Base-by-base conservation (phyloP, 345 rosid species). In the Isatis tinctoria region DNA sequence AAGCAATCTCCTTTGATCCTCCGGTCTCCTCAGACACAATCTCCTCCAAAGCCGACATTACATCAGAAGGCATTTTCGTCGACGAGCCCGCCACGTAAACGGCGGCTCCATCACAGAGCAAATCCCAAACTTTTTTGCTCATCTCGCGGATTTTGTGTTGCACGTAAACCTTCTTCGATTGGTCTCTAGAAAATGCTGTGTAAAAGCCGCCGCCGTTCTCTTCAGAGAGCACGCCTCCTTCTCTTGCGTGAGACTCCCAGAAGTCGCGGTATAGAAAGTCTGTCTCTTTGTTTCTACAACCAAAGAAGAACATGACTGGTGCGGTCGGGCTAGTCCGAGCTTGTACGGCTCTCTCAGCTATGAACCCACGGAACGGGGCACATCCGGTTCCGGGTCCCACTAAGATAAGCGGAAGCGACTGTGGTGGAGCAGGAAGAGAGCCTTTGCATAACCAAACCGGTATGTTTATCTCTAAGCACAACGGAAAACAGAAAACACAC, bases 371-470 rank as follows among this genome's bases (percentile, higher is more conserved):
- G 73, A 95, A 95, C 10, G 99, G 97, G 6, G 99, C 99, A 79
- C 97, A 95, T 26, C 99, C 99, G 4, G 99, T 92, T 70, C 99
- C 99, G 0, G 99, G 97, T 65, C 97, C 99, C 11, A 92, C 58
- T 30, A 92, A 87, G 59, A 95, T 82, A 74, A 92, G 88, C 56
- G 97, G 99, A 68, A 82, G 80, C 4, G 87, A 85, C 56, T 85
- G 83, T 12, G 86, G 78, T 32, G 97, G 97, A 13, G 84, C 66
- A 80, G 94, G 97, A 68, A 95, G 90, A 12, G 79, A 83, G 67
- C 97, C 99, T 67, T 88, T 87, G 45, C 79, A 86, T 70, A 88
- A 84, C 99, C 97, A 92, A 65, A 83, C 91, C 1, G 96, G 93
- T 82, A 92, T 80, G 68, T 32, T 61, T 18, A 82, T 54, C 45